Evolutionary conservation across 345 rosid species (phyloP), one percentile per base, ranked within the genome.

Genomic region (Geranium rotundifolium): DNA sequence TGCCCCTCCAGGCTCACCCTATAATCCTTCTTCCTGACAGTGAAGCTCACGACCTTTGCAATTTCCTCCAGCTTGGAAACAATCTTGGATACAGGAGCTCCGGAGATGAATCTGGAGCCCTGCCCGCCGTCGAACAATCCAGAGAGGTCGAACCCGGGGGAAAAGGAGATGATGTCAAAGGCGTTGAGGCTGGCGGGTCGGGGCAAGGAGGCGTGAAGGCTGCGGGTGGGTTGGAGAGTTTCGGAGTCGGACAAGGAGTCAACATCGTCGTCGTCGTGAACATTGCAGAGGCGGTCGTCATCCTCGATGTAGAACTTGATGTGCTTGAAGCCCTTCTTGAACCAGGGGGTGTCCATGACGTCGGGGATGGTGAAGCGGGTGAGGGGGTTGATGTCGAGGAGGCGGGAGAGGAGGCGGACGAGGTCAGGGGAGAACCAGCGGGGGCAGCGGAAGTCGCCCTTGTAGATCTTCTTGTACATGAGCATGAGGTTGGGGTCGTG

Each of bases 171-270:
- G 20, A 76, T 69, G 17, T 76, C 80, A 59, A 76, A 76, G 4
- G 80, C 80, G 50, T 76, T 76, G 73, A 72, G 66, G 61, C 80
- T 72, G 15, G 76, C 75, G 17, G 79, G 79, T 61, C 79, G 61
- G 3, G 75, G 75, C 54, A 75, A 41, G 1, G 50, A 2, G 9
- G 50, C 50, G 50, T 1, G 50, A 1, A 4, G 50, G 1, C 50
- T 41, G 10, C 50, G 50, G 10, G 10, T 6, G 14, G 50, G 1
- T 13, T 3, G 13, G 10, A 41, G 1, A 2, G 29, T 1, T 54
- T 75, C 75, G 4, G 69, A 50, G 12, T 73, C 73, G 6, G 78
- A 75, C 34, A 56, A 55, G 16, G 71, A 67, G 8, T 46, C 63
- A 19, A 61, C 71, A 17, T 72, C 63, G 0, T 54, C 67, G n/a